A percentile compares a stretch with the other conserved stretches of the same genome.
phyloP scores from a whole-genome alignment of 2,329 filamentous ascomycete species.

The Trichoderma endophyticum region DNA sequence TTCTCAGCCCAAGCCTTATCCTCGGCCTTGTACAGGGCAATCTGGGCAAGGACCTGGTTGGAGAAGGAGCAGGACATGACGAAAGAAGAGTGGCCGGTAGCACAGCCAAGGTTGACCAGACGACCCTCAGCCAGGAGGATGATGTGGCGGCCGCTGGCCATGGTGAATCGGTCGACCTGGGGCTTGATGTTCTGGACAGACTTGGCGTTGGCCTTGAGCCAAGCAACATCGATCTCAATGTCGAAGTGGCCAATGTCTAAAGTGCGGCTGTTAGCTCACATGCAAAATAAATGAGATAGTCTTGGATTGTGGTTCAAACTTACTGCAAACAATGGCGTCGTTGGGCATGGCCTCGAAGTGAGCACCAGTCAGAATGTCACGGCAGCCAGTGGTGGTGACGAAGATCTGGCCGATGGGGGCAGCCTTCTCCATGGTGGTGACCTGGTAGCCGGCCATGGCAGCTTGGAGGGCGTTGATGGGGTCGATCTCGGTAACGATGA shows the following conservation, averaged over 20 bases:
- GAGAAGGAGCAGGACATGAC: slow-evolving; percentile 99
- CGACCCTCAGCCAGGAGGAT: slow-evolving; percentile 98
- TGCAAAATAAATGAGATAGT: background rate
- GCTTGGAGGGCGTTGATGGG: slow-evolving; percentile 99
- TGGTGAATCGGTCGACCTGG: slow-evolving; percentile 96
- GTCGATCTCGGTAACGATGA: slow-evolving; percentile 94
- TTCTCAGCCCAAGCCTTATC: slow-evolving; percentile 86
- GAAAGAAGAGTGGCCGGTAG: slow-evolving; percentile 98
- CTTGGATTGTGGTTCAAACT: slow-evolving; percentile 28
- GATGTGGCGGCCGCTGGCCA: slow-evolving; percentile 92
- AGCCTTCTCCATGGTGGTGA: slow-evolving; percentile 97
- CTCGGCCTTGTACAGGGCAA: slow-evolving; percentile 92
- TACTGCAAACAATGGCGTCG: slow-evolving; percentile 98
- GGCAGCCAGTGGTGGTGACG: slow-evolving; percentile 98
- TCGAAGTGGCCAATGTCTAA: slow-evolving; percentile 97
- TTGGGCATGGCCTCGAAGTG: slow-evolving; percentile 97
- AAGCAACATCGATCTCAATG: slow-evolving; percentile 99
- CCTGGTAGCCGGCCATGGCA: slow-evolving; percentile 94
- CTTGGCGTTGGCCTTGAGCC: slow-evolving; percentile 95
- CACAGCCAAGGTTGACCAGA: slow-evolving; percentile 98
- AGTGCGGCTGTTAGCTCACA: background rate
- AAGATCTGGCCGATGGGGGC: slow-evolving; percentile 90
- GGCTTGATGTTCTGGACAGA: slow-evolving; percentile 99
- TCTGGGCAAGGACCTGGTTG: slow-evolving; percentile 99
- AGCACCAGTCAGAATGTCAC: slow-evolving; percentile 87